These are phyloP conservation scores for Fragaria ananassa DNA, from an alignment of 306 rosid species.

Conservation along the genomic window DNA sequence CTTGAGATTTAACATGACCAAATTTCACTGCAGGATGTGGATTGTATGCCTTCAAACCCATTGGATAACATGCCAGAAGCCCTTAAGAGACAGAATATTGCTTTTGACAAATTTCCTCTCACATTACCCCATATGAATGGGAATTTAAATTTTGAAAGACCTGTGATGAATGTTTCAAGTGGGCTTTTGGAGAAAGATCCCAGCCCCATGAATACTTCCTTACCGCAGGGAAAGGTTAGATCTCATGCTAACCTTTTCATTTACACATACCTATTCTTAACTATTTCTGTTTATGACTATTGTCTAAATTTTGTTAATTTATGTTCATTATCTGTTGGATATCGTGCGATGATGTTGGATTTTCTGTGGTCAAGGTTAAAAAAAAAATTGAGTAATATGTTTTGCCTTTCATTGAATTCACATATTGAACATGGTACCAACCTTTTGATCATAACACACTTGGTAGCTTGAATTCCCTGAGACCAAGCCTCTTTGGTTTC, in stretches of 20 bases:
- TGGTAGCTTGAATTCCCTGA: background rate
- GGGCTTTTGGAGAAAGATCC: constrained; percentile 49
- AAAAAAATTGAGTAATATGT: background rate
- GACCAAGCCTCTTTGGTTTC: background rate
- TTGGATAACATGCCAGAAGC: constrained; percentile 76
- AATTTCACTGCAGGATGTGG: constrained; percentile 60
- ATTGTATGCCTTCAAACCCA: constrained; percentile 85
- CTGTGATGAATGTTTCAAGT: constrained; percentile 36
- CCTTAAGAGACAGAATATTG: constrained; percentile 46
- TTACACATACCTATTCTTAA: background rate
- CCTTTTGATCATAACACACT: background rate
- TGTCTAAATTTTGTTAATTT: background rate
- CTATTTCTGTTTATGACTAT: background rate
- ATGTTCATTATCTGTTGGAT: background rate
- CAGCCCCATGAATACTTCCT: constrained; percentile 33
- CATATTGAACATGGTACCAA: background rate
- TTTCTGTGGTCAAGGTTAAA: background rate
- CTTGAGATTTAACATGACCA: constrained; percentile 23
- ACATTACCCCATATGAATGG: constrained; percentile 42
- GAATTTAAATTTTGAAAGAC: constrained; percentile 39
- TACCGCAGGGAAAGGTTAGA: constrained; percentile 51
- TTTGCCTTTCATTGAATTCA: background rate
- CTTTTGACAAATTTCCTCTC: constrained; percentile 34
- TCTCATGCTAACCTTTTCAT: constrained; percentile 15
- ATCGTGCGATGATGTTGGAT: background rate